A percentile compares a stretch with the other conserved stretches of the same genome.
phyloP scores from a whole-genome alignment of 352 stramenopile genomes.

The Pythium monospermum region DNA sequence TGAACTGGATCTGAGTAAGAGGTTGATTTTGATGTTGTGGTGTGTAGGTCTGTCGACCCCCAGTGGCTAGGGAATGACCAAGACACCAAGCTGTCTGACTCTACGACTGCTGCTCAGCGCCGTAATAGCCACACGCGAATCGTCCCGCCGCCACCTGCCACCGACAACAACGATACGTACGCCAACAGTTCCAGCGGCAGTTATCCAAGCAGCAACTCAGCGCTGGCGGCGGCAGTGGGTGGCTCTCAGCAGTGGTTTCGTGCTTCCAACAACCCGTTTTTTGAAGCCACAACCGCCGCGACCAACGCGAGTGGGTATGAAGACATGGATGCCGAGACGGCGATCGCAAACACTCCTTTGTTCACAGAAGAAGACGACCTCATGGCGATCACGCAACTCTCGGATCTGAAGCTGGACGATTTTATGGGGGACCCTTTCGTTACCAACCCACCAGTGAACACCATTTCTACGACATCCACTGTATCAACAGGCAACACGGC shows the following conservation, averaged over 20 bases:
- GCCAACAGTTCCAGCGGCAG: background rate
- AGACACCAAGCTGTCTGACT: too few species aligned
- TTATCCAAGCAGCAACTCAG: background rate
- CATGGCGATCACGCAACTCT: constrained; percentile 49
- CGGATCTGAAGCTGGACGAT: constrained; percentile 64
- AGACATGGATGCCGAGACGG: constrained; percentile 63
- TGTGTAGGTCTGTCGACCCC: too few species aligned
- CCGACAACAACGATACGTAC: constrained; percentile 8
- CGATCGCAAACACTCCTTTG: constrained; percentile 59
- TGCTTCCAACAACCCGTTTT: constrained; percentile 51
- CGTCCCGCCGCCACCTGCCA: too few species aligned
- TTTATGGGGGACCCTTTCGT: constrained; percentile 39
- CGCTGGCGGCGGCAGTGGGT: too few species aligned
- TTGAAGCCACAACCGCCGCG: constrained; percentile 16
- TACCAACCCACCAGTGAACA: background rate
- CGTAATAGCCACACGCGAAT: too few species aligned
- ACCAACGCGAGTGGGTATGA: constrained; percentile 24
- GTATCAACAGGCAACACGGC: constrained; percentile 5
- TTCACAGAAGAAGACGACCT: constrained; percentile 46
- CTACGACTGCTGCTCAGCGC: too few species aligned
- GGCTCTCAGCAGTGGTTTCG: constrained; percentile 53
- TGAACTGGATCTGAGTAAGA: too few species aligned
- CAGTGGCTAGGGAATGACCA: too few species aligned
- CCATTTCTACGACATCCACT: background rate
- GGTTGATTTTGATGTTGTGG: too few species aligned